Base-by-base conservation (phyloP, 352 stramenopile genomes). In the Pythium phragmitis region DNA sequence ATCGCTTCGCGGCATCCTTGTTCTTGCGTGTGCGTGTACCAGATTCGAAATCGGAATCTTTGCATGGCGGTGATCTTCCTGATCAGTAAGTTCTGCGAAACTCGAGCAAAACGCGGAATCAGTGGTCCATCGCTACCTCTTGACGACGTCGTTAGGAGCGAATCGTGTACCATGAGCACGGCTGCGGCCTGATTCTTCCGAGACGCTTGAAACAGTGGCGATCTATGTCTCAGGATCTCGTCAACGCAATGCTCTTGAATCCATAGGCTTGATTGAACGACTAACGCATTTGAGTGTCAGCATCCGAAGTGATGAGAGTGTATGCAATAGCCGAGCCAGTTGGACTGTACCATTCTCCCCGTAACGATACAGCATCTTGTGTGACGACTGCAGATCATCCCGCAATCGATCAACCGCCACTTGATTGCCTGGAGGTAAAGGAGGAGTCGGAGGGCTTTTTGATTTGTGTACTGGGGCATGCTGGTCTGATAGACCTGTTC, bases 161-260 rank as follows among this genome's bases (percentile, higher is more conserved):
- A 30, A 5, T 30, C 26, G 26, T 30, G 2, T 56, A 89, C 82
- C 28, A 39, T 39, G 4, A 91, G 48, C 12, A 85, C 85, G 34
- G 71, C 57, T 1, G 49, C 63, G 12, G 76, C 82, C 6, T 83
- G 80, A 5, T 63, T 57, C n/a, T 74, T 79, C 4, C 75, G 68
- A 4, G 80, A 68, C 12, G 41, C 39, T 19, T 23, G 5, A 37
- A 50, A 52, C 52, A 85, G 13, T 28, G 53, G 13, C 23, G 46
- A 64, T 50, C 55, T 42, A 21, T 57, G 41, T 9, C 21, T 8
- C 3, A 74, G 23, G 30, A 89, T 53, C 19, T 86, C 76, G 28
- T 86, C 67, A 7, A 75, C 52, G 57, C 82, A 91, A 41, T 87
- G 65, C 19, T 79, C 71, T 41, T 72, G 78, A 6, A 83, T 68